Base-by-base conservation (phyloP, 2,329 filamentous ascomycete species). In the Sclerotinia borealis region DNA sequence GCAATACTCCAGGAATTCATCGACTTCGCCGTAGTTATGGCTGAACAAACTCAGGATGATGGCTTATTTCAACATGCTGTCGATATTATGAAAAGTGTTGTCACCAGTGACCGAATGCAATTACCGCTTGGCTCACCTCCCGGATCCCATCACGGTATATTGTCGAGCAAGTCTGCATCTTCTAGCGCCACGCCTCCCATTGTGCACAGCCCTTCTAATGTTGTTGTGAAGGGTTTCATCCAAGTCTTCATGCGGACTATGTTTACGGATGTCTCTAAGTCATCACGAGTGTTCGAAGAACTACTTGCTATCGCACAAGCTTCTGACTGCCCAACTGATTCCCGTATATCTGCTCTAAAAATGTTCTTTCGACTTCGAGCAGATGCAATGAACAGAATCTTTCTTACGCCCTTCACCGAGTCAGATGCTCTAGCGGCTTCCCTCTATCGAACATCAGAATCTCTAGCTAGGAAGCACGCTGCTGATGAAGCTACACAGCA, bases 331-430 rank as follows among this genome's bases (percentile, higher is more conserved):
- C 88, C 89, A 64, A 79, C 82, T 8, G 87, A 91, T 75, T 87
- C 89, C 59, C 87, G 90, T 8, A 78, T 95, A 31, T 87, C 86
- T 15, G 87, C 88, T 2, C 85, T 93, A 80, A 92, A 91, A 71
- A 77, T 93, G 49, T 79, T 97, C 2, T 93, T 96, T 73, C 86
- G 93, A 49, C 78, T 97, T 36, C 85, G 93, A 64, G 91, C 92
- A 27, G 92, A 96, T 75, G 91, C 89, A 73, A 85, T 89, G 11
- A 85, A 93, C 68, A 84, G 87, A 50, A 83, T 97, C 4, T 91
- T 89, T 64, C 79, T 96, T 60, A 86, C 86, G 9, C 77, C 84
- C 39, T 83, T 85, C 36, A 85, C 88, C 1, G 91, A 96, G 73
- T 89, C 86, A 34, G 85, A 88, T 67, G 85, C 85, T 60, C 79